Base-by-base conservation (phyloP, 108 stramenopile genomes). In the Pseudonitzschia multiseries region DNA sequence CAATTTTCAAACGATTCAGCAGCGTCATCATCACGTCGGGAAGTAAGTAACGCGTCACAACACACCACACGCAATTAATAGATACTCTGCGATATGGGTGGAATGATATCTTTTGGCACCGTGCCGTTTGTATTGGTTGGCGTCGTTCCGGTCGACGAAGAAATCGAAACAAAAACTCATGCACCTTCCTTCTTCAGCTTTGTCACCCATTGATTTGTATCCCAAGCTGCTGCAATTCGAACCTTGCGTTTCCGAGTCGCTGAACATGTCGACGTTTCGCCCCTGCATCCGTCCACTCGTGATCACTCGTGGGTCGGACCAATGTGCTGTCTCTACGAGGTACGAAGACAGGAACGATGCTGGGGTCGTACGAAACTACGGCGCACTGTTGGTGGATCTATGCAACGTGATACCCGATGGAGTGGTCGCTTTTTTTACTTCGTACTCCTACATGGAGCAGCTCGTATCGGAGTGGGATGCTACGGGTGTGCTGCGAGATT, bases 161-260 rank as follows among this genome's bases (percentile, higher is more conserved):
- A n/a, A n/a, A n/a, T n/a, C n/a, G n/a, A n/a, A n/a, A n/a, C n/a
- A n/a, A n/a, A n/a, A n/a, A n/a, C n/a, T n/a, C n/a, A n/a, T n/a
- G n/a, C n/a, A n/a, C n/a, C n/a, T 33, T 21, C 18, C 14, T 62
- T 40, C n/a, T 8, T 9, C 20, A 62, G 61, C 99, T 9, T 86
- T 99, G 27, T 97, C 96, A 0, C 99, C 99, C 9, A 96, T 99
- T 68, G 98, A 99, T 73, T 84, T 99, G 74, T 99, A 99, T 75
- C 98, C 99, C 13, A 98, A 97, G 74, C 85, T 99, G 42, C 84
- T 99, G 28, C 94, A 98, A 70, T 99, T 99, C 79, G 85, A 90
- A 57, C 99, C 99, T 8, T 94, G 94, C 48, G 90, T 99, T 14
- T 90, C 92, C 13, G 92, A 88, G 70, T 93, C 96, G n/a, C 85